Conservation (phyloP, 1,139 yeast species). For the Spathaspora sp. region DNA sequence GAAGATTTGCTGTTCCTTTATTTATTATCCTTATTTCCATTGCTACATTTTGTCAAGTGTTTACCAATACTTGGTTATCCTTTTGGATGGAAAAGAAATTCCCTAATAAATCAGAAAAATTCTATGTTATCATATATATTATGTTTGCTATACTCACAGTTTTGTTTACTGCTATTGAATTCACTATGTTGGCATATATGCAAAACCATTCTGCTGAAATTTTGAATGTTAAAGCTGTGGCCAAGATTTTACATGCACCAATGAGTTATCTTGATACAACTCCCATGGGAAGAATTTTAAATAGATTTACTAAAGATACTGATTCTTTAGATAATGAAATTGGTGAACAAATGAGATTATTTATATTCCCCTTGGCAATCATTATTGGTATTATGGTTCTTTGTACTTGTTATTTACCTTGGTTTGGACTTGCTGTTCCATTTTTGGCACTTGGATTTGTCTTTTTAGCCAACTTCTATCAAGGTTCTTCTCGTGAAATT, state of each 20-base stretch:
- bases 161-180: conserved; percentile 39
- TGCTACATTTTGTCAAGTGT: conserved; percentile 57
- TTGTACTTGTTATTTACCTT: conserved; percentile 67
- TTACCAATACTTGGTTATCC: conserved; percentile 78
- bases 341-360: conserved; percentile 54
- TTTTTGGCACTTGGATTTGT: conserved; percentile 46
- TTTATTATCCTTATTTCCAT: conserved; percentile 14
- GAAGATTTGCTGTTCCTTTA: conserved; percentile 17
- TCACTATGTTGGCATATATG: conserved; percentile 45
- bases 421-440: conserved; percentile 69
- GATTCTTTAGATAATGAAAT: conserved; percentile 76
- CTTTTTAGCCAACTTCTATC: conserved; percentile 55
- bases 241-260: conserved; percentile 46
- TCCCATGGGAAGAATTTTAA: conserved; percentile 57
- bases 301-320: conserved; percentile 73
- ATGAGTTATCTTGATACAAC: conserved; percentile 58
- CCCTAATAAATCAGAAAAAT: conserved; percentile 38
- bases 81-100: conserved; percentile 72
- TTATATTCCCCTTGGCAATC: conserved; percentile 32
- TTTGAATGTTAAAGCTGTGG: conserved; percentile 41
- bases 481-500: conserved; percentile 34
- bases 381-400: conserved; percentile 62
- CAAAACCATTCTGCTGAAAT: conserved; percentile 46
- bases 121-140: conserved; percentile 71
- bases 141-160: conserved; percentile 45